These are phyloP conservation scores for Gremmenia infestans DNA, from an alignment of 2,329 filamentous ascomycete genomes.

Conservation along the genomic window DNA sequence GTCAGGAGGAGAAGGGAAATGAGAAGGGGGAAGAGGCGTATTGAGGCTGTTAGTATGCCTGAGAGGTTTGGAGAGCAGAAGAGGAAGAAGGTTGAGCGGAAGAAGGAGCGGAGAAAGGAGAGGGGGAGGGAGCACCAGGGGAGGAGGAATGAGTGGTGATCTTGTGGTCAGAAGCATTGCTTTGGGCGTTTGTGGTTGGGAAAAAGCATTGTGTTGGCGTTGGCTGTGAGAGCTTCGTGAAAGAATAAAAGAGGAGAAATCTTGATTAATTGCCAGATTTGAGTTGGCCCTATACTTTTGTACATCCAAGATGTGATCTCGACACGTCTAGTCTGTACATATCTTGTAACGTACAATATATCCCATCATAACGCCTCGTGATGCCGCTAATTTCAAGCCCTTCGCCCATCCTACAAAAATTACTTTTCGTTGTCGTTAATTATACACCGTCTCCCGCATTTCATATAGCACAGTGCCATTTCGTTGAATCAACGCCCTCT, in stretches of 20 bases:
- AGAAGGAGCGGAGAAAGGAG: constrained; percentile 77
- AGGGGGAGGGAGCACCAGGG: constrained; percentile 64
- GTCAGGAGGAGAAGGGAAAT: constrained; percentile 69
- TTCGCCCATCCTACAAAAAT: background rate
- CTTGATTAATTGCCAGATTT: background rate
- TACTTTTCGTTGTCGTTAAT: background rate
- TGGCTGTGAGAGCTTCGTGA: background rate
- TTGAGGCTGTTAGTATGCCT: constrained; percentile 79
- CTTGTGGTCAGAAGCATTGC: background rate
- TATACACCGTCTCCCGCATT: no score
- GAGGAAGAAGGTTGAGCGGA: constrained; percentile 76
- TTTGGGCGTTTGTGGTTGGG: background rate
- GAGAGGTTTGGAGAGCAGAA: constrained; percentile 75
- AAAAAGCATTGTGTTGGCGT: background rate
- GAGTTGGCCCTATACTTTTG: background rate
- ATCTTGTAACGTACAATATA: background rate
- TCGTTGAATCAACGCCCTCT: background rate
- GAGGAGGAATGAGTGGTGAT: constrained; percentile 22
- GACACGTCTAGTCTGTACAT: background rate
- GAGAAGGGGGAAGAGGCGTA: constrained; percentile 77
- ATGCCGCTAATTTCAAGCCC: constrained; percentile 7
- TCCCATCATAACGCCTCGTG: constrained; percentile 2
- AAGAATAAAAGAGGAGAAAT: background rate
- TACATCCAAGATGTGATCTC: background rate
- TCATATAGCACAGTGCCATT: no score